Evolutionary conservation across 2,329 filamentous ascomycete genomes (phyloP), one percentile per base, ranked within the genome.

Genomic region (Hypoxylon sp.): DNA sequence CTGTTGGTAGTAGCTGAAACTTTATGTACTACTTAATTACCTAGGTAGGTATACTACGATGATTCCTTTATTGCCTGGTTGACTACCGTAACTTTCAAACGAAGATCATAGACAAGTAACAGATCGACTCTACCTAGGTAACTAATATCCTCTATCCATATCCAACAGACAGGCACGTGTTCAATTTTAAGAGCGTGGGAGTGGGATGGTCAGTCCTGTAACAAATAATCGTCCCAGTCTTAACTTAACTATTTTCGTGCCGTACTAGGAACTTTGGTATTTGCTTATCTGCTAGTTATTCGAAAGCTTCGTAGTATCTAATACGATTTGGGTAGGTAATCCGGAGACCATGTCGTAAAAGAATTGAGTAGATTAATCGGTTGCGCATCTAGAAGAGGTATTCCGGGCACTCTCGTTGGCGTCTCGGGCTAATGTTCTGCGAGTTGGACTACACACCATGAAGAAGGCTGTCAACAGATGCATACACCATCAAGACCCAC

Each of bases 401-500:
- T 17, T 57, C 34, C 28, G 49, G 17, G 30, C 2, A 28, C 25
- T 23, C 41, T n/a, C 32, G 50, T 43, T 56, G 48, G 25, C 50
- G 41, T 38, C 43, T 41, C 43, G 49, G n/a, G 23, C 25, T 32
- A 34, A 30, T 25, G 13, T 14, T 25, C n/a, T 17, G 17, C 13
- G 9, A 14, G 53, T 25, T 36, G 21, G 51, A 38, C 41, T 36
- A 19, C 43, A 46, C 48, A 36, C 30, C 63, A 59, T 45, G 17
- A n/a, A 48, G 28, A 50, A n/a, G 48, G n/a, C 23, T 34, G 13
- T 56, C 38, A 4, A 43, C 21, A 50, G 49, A 49, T 43, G 56
- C 36, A 60, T 57, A 32, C 17, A 13, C 17, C 51, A 34, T 57
- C 19, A 52, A 50, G 60, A 34, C 61, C 61, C 57, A 52, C 48